Base-by-base conservation (phyloP, 768 basidiomycete genomes). In the Kwoniella dendrophila region DNA sequence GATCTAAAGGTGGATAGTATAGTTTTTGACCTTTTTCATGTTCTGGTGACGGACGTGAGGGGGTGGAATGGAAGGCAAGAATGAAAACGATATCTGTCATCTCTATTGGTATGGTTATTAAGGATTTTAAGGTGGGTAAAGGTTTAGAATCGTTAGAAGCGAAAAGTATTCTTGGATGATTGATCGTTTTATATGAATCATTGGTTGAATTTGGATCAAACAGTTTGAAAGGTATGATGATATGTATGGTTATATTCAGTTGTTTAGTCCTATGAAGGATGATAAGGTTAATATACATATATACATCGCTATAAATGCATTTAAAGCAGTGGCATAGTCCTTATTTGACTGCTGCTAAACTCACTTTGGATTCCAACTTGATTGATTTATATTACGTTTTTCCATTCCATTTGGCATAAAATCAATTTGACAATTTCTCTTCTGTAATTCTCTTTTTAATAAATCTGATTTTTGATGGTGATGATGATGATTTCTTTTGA, bases 391-490 rank as follows among this genome's bases (percentile, higher is more conserved):
- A 68, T 83, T 87, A 60, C 87, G 82, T 63, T 86, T 82, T 66
- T 88, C 87, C 92, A 96, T 96, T 12, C 92, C 92, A 29, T 82
- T 74, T 0, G 92, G 86, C 43, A 94, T 83, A 57, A 90, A 68
- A 47, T 90, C 89, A 79, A 92, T 83, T 44, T 88, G 85, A 64
- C 92, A 86, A 45, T 88, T 87, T 64, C 83, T 79, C 33, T 80
- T 77, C 62, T 86, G 87, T 29, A 94, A 83, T 74, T 89, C 86
- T 76, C 83, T 82, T 76, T 84, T 86, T 60, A 94, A 78, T 4
- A 85, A 70, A 67, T 90, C 87, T 56, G 18, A 43, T 20, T 20
- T 43, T 41, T 77, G 49, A 73, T 64, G 60, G 34, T 72, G 62
- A 29, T 69, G 75, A 29, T 73, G 71, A 58, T 81, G 73, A 33